Evolutionary conservation across 257 asterid species (phyloP), one percentile per base, ranked within the genome.

Genomic region (Petrea volubilis): DNA sequence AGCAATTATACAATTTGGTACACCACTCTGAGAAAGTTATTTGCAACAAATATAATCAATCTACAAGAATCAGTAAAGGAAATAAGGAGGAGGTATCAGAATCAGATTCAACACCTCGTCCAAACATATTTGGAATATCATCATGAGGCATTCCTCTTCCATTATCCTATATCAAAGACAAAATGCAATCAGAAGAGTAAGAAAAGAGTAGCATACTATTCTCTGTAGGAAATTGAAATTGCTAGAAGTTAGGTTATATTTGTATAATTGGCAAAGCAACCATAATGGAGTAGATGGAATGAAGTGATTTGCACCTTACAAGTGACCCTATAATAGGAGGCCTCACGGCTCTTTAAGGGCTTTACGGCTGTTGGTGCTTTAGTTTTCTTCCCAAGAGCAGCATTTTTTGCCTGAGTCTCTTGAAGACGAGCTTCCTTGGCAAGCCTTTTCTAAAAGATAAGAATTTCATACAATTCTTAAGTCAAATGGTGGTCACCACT

Each of bases 131-230:
- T 24, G 97, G 97, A 72, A 92, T 92, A 84, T 92, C 97, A 71
- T 92, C 97, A 67, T 92, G 96, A 20, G 97, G 92, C 97, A 92
- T 92, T 82, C 97, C 97, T 77, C 86, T 87, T 79, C 97, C 97
- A 78, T 92, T 92, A 82, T 92, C 97, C 96, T 92, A 76, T 55
- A 84, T 47, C 25, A 72, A 59, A 70, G 51, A 78, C 73, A 77
- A 28, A 50, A 70, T 52, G 28, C 61, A 63, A 55, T 58, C 78
- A 75, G 65, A 41, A 64, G 51, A 64, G 60, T 36, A 60, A 47
- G 67, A 24, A 65, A 44, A 63, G 64, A 76, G 68, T 33, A 46
- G 41, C 15, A 47, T 36, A 34, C 25, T 31, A 25, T 41, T 41
- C 43, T 58, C 12, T 33, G 44, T 58, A 62, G 68, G 64, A 71